phyloP scores from a whole-genome alignment of 2,329 filamentous ascomycete genomes.

The Nemania sp. region DNA sequence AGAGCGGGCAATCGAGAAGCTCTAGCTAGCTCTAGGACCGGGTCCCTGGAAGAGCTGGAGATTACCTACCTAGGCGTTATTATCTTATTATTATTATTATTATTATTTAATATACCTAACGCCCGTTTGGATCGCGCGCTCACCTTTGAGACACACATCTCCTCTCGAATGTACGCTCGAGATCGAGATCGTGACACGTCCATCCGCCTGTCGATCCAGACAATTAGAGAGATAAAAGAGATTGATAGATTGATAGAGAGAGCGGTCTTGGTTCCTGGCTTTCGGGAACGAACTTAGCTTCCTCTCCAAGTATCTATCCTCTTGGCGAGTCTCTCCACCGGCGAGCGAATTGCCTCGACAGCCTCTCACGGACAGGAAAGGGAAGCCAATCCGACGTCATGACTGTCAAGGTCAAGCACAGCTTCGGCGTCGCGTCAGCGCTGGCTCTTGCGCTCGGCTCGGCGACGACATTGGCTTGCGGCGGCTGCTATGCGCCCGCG shows the following conservation, averaged over 20 bases:
- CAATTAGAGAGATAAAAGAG: too few species aligned
- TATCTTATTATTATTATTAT: not conserved
- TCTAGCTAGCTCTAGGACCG: not conserved
- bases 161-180: not conserved
- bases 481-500: slow-evolving; percentile 58
- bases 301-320: not conserved
- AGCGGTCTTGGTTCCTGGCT: not conserved
- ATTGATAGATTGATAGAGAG: too few species aligned
- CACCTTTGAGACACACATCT: not conserved
- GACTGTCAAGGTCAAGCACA: slow-evolving; percentile 31
- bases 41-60: not conserved
- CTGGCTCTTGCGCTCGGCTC: slow-evolving; percentile 40
- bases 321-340: slow-evolving; percentile 11
- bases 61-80: not conserved
- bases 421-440: slow-evolving; percentile 22
- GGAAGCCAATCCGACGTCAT: slow-evolving; percentile 7
- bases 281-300: not conserved
- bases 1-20: not conserved
- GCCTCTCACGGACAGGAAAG: too few species aligned
- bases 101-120: not conserved
- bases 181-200: not conserved
- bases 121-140: not conserved
- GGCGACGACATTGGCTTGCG: slow-evolving; percentile 52
- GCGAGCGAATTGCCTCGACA: not conserved
- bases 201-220: not conserved